Evolutionary conservation across 768 basidiomycete species (phyloP), one percentile per base, ranked within the genome.

Genomic region (Russula sp.): DNA sequence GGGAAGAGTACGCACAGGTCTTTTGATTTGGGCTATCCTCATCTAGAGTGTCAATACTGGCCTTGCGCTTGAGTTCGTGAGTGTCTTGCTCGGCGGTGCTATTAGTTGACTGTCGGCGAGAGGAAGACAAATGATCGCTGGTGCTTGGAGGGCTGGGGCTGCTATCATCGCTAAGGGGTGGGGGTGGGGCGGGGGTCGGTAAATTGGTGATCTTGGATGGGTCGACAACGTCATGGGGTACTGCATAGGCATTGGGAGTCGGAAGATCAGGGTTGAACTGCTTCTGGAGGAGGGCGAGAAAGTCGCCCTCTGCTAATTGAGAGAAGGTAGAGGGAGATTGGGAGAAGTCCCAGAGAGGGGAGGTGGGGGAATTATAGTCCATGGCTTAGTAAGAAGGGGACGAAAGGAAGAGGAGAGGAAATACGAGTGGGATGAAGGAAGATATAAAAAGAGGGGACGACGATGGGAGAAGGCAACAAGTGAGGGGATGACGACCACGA

Each of bases 61-160:
- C 90, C 75, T 93, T 93, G 69, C 90, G 82, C 73, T 93, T 93
- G 59, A 88, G 74, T 7, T 78, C 71, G 50, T 84, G 84, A 6
- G 78, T 74, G 7, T 76, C 73, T 20, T 74, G 70, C 35, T 79
- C 77, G 43, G 78, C 75, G 29, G 69, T n/a, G 52, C 57, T 70
- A 53, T 70, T 56, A 14, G 65, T 71, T 52, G 72, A 72, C 50
- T 73, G 72, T 18, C 70, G 67, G 51, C 74, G 67, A 20, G 73
- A 75, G 41, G 70, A 63, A 39, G 68, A 58, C 10, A 25, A 42
- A 50, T 74, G 74, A 43, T 76, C 75, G 38, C 69, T 65, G 25
- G 76, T 73, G 66, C 81, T 82, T 5, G 85, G 81, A 2, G 90
- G 88, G 66, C 88, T 91, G 39, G 90, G 88, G 63, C 86, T 88